Percentiles rank a stretch among this genome's conserved stretches.
phyloP scores from a whole-genome alignment of 768 basidiomycete genomes.

The Leccinum barrowsii region DNA sequence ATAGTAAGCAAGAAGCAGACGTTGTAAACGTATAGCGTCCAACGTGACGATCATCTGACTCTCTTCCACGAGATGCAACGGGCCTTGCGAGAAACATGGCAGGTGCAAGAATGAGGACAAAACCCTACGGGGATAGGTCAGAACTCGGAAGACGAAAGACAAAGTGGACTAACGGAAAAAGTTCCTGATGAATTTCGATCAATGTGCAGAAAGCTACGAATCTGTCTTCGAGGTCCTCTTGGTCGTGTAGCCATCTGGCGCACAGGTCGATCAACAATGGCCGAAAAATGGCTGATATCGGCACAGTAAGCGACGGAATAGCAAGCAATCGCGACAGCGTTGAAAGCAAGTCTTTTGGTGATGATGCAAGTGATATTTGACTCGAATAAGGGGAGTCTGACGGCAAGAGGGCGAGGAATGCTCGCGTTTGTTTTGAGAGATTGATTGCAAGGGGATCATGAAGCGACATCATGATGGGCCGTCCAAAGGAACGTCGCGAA shows the following conservation, averaged over 20 bases:
- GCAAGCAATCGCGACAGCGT: conserved; percentile 60
- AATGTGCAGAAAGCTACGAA: conserved; percentile 59
- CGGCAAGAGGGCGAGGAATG: conserved; percentile 44
- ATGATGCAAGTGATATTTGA: conserved; percentile 37
- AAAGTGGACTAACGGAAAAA: conserved; percentile 57
- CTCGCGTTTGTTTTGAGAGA: conserved; percentile 48
- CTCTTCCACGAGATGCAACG: conserved; percentile 44
- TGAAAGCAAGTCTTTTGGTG: conserved; percentile 43
- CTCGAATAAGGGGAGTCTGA: conserved; percentile 37
- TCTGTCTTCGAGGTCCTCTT: conserved; percentile 46
- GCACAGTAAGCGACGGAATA: conserved; percentile 56
- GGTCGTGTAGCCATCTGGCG: conserved; percentile 72
- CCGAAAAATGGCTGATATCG: conserved; percentile 63
- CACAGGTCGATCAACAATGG: conserved; percentile 79
- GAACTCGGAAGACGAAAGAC: conserved; percentile 1
- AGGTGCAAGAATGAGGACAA: conserved; percentile 48
- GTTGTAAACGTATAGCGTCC: conserved; percentile 54
- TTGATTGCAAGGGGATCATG: conserved; percentile 52
- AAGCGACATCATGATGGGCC: conserved; percentile 9
- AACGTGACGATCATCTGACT: conserved; percentile 28
- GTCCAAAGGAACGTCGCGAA: background rate
- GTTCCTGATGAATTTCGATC: conserved; percentile 65
- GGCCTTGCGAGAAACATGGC: conserved; percentile 47
- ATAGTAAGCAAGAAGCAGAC: conserved; percentile 74
- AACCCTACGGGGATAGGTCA: conserved; percentile 39